Percentiles rank a stretch among this genome's conserved stretches.
These are phyloP conservation scores for Tulasnella calospora DNA, from an alignment of 768 basidiomycete species.

Conservation along the genomic window DNA sequence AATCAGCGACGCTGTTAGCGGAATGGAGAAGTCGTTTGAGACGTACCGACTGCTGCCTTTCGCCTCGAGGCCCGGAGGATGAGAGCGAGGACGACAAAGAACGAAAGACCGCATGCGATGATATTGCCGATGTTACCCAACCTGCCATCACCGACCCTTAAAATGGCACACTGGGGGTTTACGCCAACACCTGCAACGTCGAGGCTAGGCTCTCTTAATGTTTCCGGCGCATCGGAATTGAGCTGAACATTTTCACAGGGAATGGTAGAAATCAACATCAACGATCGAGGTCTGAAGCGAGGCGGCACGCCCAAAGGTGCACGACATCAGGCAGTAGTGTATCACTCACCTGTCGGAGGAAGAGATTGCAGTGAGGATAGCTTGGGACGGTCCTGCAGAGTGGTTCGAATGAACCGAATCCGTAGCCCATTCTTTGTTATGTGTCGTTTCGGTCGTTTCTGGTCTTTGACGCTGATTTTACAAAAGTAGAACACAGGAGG, in stretches of 20 bases:
- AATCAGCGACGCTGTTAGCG: background rate
- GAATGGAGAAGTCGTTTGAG: background rate
- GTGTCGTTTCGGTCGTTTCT: background rate
- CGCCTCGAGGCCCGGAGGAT: constrained; percentile 56
- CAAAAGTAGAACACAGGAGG: background rate
- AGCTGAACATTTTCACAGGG: constrained; percentile 32
- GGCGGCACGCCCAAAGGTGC: background rate
- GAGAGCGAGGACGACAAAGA: constrained; percentile 56
- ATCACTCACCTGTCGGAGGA: constrained; percentile 70
- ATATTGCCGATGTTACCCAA: constrained; percentile 86
- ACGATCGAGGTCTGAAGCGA: constrained; percentile 26
- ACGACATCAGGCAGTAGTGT: constrained; percentile 27
- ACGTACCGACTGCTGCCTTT: constrained; percentile 83
- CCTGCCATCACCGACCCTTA: constrained; percentile 46
- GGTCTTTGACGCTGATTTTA: background rate
- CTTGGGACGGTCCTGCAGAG: constrained; percentile 67
- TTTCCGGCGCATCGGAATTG: constrained; percentile 34
- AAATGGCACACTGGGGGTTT: constrained; percentile 75
- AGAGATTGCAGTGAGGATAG: constrained; percentile 92
- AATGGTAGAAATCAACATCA: constrained; percentile 24
- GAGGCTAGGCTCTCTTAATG: constrained; percentile 44
- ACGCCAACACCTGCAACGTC: constrained; percentile 73
- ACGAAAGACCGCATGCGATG: constrained; percentile 68
- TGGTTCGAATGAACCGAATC: constrained; percentile 68
- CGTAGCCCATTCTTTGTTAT: constrained; percentile 6